These are phyloP conservation scores for Taiwanofungus camphoratus DNA, from an alignment of 1,284 basidiomycete species.

Conservation along the genomic window DNA sequence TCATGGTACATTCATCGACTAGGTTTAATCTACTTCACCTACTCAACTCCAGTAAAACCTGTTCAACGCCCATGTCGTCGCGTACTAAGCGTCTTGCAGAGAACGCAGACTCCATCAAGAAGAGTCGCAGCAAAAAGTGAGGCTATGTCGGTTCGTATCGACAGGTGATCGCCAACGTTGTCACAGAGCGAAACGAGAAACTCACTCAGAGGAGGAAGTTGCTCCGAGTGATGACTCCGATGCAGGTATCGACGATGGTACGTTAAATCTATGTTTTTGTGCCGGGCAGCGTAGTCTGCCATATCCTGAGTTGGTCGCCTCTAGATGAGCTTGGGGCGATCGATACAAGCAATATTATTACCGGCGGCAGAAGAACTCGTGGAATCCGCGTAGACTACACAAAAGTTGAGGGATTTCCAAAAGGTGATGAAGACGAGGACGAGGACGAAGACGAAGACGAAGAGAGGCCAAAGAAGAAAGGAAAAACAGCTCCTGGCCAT, in stretches of 20 bases:
- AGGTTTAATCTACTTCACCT: no score
- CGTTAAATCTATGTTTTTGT: constrained; percentile 8
- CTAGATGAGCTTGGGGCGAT: constrained; percentile 29
- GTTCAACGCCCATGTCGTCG: constrained; percentile 29
- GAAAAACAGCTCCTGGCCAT: constrained; percentile 7
- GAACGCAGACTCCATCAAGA: constrained; percentile 19
- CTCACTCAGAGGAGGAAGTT: constrained; percentile 24
- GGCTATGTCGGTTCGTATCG: not conserved
- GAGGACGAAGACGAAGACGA: constrained; percentile 25
- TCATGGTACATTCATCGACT: no score
- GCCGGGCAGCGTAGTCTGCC: constrained; percentile 3
- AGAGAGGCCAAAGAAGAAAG: constrained; percentile 18
- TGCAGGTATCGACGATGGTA: constrained; percentile 29
- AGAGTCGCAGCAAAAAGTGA: constrained; percentile 28
- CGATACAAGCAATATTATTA: constrained; percentile 26
- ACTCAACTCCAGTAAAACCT: no score
- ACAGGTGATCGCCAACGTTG: not conserved
- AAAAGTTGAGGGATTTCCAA: constrained; percentile 24
- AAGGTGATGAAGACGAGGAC: constrained; percentile 26
- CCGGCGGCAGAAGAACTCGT: constrained; percentile 28
- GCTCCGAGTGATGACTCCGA: constrained; percentile 23
- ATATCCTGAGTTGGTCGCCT: not conserved
- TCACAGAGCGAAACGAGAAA: constrained; percentile 27
- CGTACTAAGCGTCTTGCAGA: constrained; percentile 29
- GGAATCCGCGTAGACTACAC: constrained; percentile 33